Evolutionary conservation across 1,284 basidiomycete genomes (phyloP), one percentile per base, ranked within the genome.

Genomic region (Earliella scabrosa): DNA sequence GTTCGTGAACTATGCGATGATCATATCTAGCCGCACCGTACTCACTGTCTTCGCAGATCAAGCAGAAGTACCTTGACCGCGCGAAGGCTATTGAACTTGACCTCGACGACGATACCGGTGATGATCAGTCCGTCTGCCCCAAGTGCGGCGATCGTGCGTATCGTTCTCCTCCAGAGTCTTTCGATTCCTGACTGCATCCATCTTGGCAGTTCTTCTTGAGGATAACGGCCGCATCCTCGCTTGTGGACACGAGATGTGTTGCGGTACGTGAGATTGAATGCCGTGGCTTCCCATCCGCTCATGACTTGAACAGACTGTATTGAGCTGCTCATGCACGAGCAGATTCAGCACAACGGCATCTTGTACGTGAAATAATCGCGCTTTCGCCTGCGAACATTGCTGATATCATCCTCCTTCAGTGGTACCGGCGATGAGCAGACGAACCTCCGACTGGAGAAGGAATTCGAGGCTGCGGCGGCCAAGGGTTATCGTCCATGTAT

Each of bases 221-320:
- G 73, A 80, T 54, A 83, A 73, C 56, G 82, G 82, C 0, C 75
- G 81, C 2, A 66, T 88, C 4, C 71, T 88, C 11, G 67, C 70
- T 0, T 88, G 86, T 56, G 80, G 82, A 2, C 85, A 89, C 58
- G 82, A 87, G 59, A 75, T 87, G 7, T 87, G 86, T 60, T 76
- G 75, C 39, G 83, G 85, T 85, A 41, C 10, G 39, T 23, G 20
- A 21, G 26, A 16, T 16, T 2, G 11, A 26, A 16, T 34, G 21
- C 20, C 2, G 31, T 24, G 10, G 21, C 45, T 32, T 7, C 10
- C 11, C 16, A 35, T 65, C n/a, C 23, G 10, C 34, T 4, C 11
- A 13, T 34, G 18, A 20, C 40, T 31, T 18, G 8, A 8, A 5
- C 39, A 83, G 84, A 86, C 45, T 87, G 85, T 63, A 65, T 80